phyloP scores from a whole-genome alignment of 192 early-diverging fungal genomes.

The Irineochytrium annulatum region DNA sequence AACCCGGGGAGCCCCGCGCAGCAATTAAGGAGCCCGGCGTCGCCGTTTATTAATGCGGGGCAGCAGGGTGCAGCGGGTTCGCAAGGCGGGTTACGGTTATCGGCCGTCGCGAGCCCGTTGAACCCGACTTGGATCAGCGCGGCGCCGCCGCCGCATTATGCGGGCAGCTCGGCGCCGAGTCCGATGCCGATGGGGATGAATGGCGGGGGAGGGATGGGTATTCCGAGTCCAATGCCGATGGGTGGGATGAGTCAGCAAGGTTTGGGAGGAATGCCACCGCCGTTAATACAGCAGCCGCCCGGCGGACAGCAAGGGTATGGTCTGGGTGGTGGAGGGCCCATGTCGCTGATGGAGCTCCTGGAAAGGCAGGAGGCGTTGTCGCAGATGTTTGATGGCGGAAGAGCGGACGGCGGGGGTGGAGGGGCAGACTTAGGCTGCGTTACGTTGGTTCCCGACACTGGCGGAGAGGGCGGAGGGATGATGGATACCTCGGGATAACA shows the following conservation, averaged over 20 bases:
- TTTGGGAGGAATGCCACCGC: background rate
- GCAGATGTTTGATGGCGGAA: background rate
- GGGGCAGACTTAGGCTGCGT: too few species aligned
- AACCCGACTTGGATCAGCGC: background rate
- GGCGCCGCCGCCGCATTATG: slow-evolving; percentile 5
- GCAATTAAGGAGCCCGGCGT: background rate
- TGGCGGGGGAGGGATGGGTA: too few species aligned
- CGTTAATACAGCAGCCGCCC: background rate
- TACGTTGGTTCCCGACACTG: too few species aligned
- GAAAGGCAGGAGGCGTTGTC: background rate
- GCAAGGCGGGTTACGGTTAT: background rate
- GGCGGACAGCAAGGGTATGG: background rate
- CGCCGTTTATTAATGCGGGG: background rate
- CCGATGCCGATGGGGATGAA: background rate
- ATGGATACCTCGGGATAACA: too few species aligned
- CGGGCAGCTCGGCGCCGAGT: background rate
- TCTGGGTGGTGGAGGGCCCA: background rate
- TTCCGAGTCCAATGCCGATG: too few species aligned
- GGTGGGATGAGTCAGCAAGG: background rate
- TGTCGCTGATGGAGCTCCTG: background rate
- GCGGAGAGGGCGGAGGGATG: too few species aligned
- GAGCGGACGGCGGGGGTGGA: too few species aligned
- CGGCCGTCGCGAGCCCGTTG: background rate
- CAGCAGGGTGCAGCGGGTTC: background rate
- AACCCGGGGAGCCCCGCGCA: background rate